These are phyloP conservation scores for Epichloe amarillans DNA, from an alignment of 2,329 filamentous ascomycete species.

Conservation along the genomic window DNA sequence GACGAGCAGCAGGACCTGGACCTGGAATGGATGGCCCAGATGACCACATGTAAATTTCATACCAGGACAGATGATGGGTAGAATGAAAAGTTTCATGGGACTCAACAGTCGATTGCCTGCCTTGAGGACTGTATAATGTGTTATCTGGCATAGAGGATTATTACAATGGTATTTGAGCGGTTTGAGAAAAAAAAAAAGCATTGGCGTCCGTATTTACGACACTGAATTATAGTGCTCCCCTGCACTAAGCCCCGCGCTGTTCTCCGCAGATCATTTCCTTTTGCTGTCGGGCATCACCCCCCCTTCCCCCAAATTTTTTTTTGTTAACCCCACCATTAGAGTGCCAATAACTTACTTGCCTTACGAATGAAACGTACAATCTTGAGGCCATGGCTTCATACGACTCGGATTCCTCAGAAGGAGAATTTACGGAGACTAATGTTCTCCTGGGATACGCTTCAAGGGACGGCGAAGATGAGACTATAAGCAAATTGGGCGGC, in stretches of 20 bases:
- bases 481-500: constrained; percentile 79
- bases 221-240: too few species aligned
- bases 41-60: constrained; percentile 33
- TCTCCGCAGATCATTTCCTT: not conserved
- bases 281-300: too few species aligned
- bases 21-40: constrained; percentile 51
- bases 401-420: constrained; percentile 72
- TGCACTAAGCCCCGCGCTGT: not conserved
- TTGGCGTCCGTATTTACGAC: too few species aligned
- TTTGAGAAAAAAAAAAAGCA: too few species aligned
- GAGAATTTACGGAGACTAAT: constrained; percentile 65
- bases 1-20: constrained; percentile 46
- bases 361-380: not conserved
- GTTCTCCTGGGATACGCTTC: constrained; percentile 85
- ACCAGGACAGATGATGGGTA: constrained; percentile 6
- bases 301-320: not conserved
- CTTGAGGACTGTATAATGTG: too few species aligned
- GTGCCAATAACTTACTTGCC: not conserved
- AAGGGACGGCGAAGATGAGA: constrained; percentile 65
- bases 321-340: not conserved
- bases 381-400: constrained; percentile 52
- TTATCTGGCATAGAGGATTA: too few species aligned
- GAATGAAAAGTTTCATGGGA: constrained; percentile 17
- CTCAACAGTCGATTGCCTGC: constrained; percentile 7
- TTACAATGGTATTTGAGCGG: too few species aligned